Base-by-base conservation (phyloP, 2,329 filamentous ascomycete genomes). In the Diaporthe vexans region DNA sequence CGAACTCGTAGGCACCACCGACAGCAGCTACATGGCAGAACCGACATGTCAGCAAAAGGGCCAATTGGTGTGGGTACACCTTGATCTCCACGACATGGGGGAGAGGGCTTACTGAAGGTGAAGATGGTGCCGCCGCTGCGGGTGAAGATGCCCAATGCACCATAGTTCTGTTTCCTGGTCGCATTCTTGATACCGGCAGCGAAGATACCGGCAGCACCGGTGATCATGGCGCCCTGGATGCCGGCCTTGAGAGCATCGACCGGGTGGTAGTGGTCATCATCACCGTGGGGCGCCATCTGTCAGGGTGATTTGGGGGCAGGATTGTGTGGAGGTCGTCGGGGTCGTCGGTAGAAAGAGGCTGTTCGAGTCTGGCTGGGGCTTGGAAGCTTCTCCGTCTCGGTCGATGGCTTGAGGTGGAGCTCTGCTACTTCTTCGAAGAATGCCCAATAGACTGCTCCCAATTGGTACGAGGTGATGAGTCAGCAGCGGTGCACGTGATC, bases 161-260 rank as follows among this genome's bases (percentile, higher is more conserved):
- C 94, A 78, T 97, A 88, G 84, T 98, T 98, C 82, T 91, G 89
- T 87, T 92, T 95, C 72, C 92, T 89, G 79, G 98, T 89, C 74
- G 95, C 94, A 87, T 97, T 98, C 87, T 95, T 94, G 78, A 97
- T 89, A 9, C 86, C 85, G 9, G 81, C 78, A 52, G 83, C 80
- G 24, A 88, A 88, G 76, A 92, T 84, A 78, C 93, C 93, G 70
- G 87, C 87, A 73, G 85, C 84, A 78, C 91, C 90, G 63, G 88
- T 89, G 77, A 91, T 83, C 76, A 88, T 79, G 54, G 88, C 88
- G 73, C 88, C 87, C 79, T 87, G 89, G 80, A 90, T 81, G 37
- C 91, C 86, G 67, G 84, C 84, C 68, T 84, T 83, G 79, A 94
- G 83, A 73, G 92, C 90, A 86, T 94, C 92, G 81, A 82, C 78